Base-by-base conservation (phyloP, 345 rosid species). In the Murraya koenigii region DNA sequence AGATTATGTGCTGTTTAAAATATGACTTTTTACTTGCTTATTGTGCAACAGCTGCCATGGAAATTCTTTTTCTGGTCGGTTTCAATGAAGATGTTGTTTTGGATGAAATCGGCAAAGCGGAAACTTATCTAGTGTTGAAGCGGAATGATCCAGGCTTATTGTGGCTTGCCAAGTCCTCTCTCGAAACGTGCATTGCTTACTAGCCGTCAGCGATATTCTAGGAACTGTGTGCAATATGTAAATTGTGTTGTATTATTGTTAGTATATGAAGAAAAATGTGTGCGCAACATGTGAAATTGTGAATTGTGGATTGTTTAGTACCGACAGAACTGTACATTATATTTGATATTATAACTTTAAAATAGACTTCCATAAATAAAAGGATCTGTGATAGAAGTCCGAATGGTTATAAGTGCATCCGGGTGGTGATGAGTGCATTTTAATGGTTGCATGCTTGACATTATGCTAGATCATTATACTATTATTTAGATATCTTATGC, bases 151-250 rank as follows among this genome's bases (percentile, higher is more conserved):
- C 89, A 14, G 98, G 97, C 52, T 82, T 96, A 63, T 79, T 94
- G 87, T 96, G 97, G 99, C 97, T 96, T 70, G 97, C 92, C 35
- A 94, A 92, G 78, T 88, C 97, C 69, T 86, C 88, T 78, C 86
- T 96, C 0, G 97, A 92, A 84, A 80, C 92, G 4, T 82, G 78
- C 73, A 77, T 82, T 67, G 76, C 86, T 52, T 85, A 76, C 77
- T 84, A 88, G 89, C 75, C 55, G 1, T 25, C 8, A 28, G 56
- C 39, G 35, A 35, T 52, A n/a, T 66, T 19, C n/a, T 55, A 17
- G 3, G 17, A 9, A 73, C 17, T 7, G 10, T n/a, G 47, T 44
- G 61, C 28, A 20, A 49, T 75, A 20, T 62, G 26, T 52, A 22
- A 9, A 59, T 22, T 32, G 62, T 72, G 41, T 49, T 71, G 56